A percentile compares a stretch with the other conserved stretches of the same genome.
Conservation (phyloP, 2,329 filamentous ascomycete species). For the Macrophomina pseudophaseolina region DNA sequence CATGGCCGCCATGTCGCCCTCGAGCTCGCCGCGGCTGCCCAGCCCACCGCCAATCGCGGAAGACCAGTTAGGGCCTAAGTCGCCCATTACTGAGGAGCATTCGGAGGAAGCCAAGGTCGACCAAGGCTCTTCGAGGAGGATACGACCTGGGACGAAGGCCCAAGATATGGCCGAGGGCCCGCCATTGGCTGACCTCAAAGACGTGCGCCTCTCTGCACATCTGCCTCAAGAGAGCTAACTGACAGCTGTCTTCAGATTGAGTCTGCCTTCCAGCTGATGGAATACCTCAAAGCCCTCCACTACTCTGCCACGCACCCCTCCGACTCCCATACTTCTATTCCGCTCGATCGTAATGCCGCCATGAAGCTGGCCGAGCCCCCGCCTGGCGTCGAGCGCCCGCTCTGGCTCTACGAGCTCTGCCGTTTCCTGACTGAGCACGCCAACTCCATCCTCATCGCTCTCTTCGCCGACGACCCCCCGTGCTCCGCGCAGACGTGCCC, state of each 20-base stretch:
- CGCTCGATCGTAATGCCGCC: conserved; percentile 78
- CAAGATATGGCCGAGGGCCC: conserved; percentile 91
- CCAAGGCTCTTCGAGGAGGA: conserved; percentile 77
- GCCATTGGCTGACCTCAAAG: conserved; percentile 80
- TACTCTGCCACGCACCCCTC: conserved; percentile 74
- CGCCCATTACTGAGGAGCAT: conserved; percentile 65
- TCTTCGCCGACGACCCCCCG: conserved; percentile 87
- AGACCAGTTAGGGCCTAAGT: conserved; percentile 84
- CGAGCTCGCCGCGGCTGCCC: conserved; percentile 88
- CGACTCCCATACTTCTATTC: conserved; percentile 61
- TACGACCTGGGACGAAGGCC: conserved; percentile 91
- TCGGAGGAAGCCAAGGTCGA: conserved; percentile 62
- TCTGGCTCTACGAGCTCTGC: conserved; percentile 98
- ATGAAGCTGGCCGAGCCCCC: conserved; percentile 79
- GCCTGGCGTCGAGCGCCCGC: conserved; percentile 77
- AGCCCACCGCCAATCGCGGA: conserved; percentile 94
- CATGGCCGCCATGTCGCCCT: conserved; percentile 56
- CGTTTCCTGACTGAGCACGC: conserved; percentile 94
- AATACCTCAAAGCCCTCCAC: conserved; percentile 93
- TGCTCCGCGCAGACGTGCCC: conserved; percentile 90
- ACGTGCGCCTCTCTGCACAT: conserved; percentile 45
- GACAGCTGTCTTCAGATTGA: conserved; percentile 70
- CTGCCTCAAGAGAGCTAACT: conserved; percentile 28
- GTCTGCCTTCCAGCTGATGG: conserved; percentile 95
- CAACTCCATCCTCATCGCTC: conserved; percentile 88